Conservation (phyloP, 1,284 basidiomycete genomes). For the Rhodotorula glutinis region DNA sequence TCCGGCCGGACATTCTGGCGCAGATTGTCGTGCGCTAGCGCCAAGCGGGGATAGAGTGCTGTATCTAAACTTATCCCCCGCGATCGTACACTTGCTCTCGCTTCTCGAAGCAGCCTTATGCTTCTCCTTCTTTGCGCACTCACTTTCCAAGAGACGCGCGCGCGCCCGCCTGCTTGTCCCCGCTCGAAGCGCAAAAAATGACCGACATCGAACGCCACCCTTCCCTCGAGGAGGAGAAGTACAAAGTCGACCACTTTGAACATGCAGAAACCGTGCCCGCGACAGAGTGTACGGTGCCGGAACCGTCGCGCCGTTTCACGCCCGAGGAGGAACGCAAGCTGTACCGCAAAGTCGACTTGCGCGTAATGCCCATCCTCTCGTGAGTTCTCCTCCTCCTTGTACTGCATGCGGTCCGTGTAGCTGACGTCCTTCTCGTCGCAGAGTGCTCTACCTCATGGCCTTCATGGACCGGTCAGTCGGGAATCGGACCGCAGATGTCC, state of each 20-base stretch:
- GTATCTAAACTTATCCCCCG: too few species aligned
- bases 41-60: too few species aligned
- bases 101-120: too few species aligned
- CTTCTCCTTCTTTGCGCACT: neutral
- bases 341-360: conserved; percentile 56
- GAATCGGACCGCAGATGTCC: fast-evolving
- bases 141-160: neutral
- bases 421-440: neutral
- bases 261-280: neutral
- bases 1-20: too few species aligned
- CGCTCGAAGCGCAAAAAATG: neutral
- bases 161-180: neutral
- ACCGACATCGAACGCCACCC: neutral
- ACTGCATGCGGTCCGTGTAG: neutral
- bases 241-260: conserved; percentile 6
- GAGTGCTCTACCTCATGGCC: neutral
- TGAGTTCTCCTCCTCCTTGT: conserved; percentile 12
- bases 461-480: neutral
- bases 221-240: conserved; percentile 1
- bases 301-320: conserved; percentile 55
- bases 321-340: conserved; percentile 58
- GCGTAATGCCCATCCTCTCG: conserved; percentile 33
- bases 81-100: too few species aligned
- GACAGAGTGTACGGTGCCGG: conserved; percentile 16
- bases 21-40: too few species aligned